Conservation (phyloP, 139 green algal species). For the Coelastrella sp. region DNA sequence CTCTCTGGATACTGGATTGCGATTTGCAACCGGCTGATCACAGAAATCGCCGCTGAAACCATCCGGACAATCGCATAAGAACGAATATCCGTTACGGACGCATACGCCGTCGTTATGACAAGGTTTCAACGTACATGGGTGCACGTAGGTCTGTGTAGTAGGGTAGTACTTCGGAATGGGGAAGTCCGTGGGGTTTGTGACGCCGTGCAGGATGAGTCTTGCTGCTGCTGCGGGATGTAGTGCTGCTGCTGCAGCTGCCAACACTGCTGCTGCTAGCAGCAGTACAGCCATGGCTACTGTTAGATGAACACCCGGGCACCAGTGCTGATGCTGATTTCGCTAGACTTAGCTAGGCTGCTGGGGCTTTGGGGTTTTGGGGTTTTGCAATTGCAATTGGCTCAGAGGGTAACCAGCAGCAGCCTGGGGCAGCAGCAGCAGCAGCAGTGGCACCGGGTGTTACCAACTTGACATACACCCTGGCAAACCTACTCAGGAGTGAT, state of each 20-base stretch:
- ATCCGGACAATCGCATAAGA: neutral
- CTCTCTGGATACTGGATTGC: too few species aligned
- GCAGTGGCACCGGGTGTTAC: too few species aligned
- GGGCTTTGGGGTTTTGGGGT: too few species aligned
- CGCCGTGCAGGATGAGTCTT: neutral
- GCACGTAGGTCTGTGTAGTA: neutral
- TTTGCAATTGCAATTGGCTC: too few species aligned
- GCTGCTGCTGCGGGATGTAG: neutral
- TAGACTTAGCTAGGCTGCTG: too few species aligned
- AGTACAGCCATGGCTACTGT: too few species aligned
- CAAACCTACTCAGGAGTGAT: too few species aligned
- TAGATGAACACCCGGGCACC: too few species aligned
- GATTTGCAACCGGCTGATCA: conserved; percentile 18
- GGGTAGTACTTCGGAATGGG: neutral
- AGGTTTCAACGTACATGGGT: neutral
- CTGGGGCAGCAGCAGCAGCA: neutral
- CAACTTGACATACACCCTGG: too few species aligned
- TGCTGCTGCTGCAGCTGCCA: too few species aligned
- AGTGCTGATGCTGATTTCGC: too few species aligned
- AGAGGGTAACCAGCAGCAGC: neutral
- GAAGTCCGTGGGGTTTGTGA: neutral
- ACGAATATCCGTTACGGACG: neutral
- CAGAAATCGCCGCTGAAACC: neutral
- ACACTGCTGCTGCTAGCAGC: too few species aligned
- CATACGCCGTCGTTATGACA: conserved; percentile 4